Conservation (phyloP, 345 rosid genomes). For the Clarkia xantiana region DNA sequence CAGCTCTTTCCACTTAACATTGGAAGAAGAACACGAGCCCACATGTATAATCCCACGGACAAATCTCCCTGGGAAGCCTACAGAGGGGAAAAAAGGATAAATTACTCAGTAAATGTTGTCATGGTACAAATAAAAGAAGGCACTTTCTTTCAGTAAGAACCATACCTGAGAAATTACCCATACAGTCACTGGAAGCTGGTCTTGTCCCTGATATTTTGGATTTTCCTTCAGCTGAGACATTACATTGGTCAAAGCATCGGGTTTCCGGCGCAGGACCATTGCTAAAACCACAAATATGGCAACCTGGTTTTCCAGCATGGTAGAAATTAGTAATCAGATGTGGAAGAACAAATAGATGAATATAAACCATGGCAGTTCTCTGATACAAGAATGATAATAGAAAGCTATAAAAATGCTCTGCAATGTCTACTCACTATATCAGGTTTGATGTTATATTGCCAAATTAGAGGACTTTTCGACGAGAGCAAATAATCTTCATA, state of each 20-base stretch:
- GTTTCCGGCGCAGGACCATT: constrained; percentile 44
- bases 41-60: constrained; percentile 45
- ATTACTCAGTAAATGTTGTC: background rate
- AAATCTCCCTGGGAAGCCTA: constrained; percentile 55
- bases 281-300: constrained; percentile 59
- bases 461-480: no score
- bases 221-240: constrained; percentile 29
- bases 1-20: constrained; percentile 29
- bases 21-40: constrained; percentile 45
- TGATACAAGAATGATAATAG: background rate
- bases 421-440: no score
- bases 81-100: constrained; percentile 1
- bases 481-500: no score
- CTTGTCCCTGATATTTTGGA: constrained; percentile 54
- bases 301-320: constrained; percentile 27
- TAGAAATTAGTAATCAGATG: background rate
- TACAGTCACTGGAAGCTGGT: constrained; percentile 39
- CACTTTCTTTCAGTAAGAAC: no score
- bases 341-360: background rate
- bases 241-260: constrained; percentile 44
- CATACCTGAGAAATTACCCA: constrained; percentile 57
- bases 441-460: no score
- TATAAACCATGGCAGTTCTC: background rate
- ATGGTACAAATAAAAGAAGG: no score
- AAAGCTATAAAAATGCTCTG: no score